These are phyloP conservation scores for Papiliotrema flavescens DNA, from an alignment of 1,284 basidiomycete species.

Conservation along the genomic window DNA sequence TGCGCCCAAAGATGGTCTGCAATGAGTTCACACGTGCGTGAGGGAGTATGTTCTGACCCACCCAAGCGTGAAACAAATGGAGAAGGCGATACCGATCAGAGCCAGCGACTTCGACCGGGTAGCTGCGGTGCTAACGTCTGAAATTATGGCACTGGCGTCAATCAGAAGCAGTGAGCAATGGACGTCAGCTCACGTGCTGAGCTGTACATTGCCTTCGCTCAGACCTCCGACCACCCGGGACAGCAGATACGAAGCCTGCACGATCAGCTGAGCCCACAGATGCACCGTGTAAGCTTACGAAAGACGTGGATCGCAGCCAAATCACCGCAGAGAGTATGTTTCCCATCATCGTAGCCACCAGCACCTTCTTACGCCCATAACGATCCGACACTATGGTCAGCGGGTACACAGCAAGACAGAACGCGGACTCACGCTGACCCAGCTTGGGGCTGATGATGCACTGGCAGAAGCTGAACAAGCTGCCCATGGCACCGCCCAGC, in stretches of 20 bases:
- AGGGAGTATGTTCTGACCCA: conserved; percentile 11
- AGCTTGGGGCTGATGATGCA: conserved; percentile 80
- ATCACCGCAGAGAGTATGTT: conserved; percentile 80
- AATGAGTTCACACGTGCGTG: conserved; percentile 48
- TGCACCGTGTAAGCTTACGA: conserved; percentile 43
- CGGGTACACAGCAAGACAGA: not conserved
- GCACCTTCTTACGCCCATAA: conserved; percentile 75
- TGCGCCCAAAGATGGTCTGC: conserved; percentile 55
- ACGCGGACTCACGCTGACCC: conserved; percentile 54
- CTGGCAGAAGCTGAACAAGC: conserved; percentile 81
- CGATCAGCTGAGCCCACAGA: conserved; percentile 1
- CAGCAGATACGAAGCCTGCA: conserved; percentile 65
- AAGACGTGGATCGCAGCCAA: conserved; percentile 82
- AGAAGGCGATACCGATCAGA: conserved; percentile 87
- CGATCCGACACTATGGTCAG: conserved; percentile 55
- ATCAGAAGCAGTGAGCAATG: not conserved
- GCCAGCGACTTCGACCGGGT: conserved; percentile 80
- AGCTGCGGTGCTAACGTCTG: conserved; percentile 73
- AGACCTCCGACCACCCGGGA: conserved; percentile 82
- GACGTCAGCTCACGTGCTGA: conserved; percentile 45
- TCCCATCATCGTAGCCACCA: conserved; percentile 82
- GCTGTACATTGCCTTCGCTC: conserved; percentile 65
- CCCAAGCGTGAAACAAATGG: conserved; percentile 75
- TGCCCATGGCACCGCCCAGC: conserved; percentile 78
- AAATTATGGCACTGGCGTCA: conserved; percentile 69